These are phyloP conservation scores for Cardamine chenopodiifolia DNA, from an alignment of 345 rosid genomes.

Conservation along the genomic window DNA sequence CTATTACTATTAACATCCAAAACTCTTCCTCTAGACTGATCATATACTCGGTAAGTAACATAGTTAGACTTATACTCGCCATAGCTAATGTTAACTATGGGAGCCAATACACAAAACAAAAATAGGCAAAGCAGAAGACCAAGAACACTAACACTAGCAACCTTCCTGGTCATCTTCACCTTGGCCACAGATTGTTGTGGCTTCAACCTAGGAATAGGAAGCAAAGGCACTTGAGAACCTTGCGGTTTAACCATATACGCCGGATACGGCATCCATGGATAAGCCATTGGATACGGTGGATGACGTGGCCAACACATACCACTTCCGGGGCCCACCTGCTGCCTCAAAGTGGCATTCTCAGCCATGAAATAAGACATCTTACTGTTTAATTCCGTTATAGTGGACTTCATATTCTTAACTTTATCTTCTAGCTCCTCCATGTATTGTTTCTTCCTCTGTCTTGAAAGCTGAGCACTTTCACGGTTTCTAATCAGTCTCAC, in stretches of 20 bases:
- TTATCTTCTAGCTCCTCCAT: constrained; percentile 92
- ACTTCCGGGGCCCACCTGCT: constrained; percentile 52
- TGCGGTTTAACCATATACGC: constrained; percentile 70
- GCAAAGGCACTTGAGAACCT: constrained; percentile 81
- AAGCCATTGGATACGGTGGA: constrained; percentile 39
- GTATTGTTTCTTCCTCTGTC: constrained; percentile 91
- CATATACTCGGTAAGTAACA: neutral
- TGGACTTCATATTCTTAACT: constrained; percentile 70
- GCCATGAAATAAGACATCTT: constrained; percentile 74
- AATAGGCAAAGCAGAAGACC: constrained; percentile 70
- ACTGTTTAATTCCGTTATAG: constrained; percentile 65
- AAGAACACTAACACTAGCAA: constrained; percentile 81
- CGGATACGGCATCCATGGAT: constrained; percentile 66
- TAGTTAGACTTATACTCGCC: constrained; percentile 12
- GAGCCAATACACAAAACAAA: constrained; percentile 71
- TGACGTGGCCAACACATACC: constrained; percentile 47
- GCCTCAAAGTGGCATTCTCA: constrained; percentile 72
- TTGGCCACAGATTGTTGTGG: constrained; percentile 54
- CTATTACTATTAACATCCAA: constrained; percentile 42
- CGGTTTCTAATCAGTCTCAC: constrained; percentile 77
- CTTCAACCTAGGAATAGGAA: constrained; percentile 87
- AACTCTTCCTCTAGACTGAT: constrained; percentile 57
- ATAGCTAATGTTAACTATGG: constrained; percentile 55
- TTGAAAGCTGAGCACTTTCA: constrained; percentile 89
- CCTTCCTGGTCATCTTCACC: constrained; percentile 73